Base-by-base conservation (phyloP, 306 rosid species). In the Vicia faba region DNA sequence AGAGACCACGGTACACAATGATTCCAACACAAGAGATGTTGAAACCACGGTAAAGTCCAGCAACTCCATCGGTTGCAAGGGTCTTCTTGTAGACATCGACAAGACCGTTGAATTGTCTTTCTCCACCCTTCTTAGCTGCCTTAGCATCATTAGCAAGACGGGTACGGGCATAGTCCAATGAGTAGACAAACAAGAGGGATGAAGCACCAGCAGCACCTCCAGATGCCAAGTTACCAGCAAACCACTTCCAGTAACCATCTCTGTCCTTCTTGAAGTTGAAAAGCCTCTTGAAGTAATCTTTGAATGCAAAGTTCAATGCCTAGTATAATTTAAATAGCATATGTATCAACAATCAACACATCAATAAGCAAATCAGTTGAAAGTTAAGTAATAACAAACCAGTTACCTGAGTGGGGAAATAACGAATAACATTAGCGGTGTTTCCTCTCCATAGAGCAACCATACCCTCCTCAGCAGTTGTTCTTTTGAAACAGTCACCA, bases 131-230 rank as follows among this genome's bases (percentile, higher is more conserved):
- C 86, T 91, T 88, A 36, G 97, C 92, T 72, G 96, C 90, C 85
- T 91, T 91, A 0, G 96, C 26, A 70, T 91, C 96, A 61, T 86
- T 91, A 55, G 97, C 87, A 70, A 91, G 81, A 72, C 97, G 96
- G 8, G 97, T 88, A 69, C 97, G 90, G 5, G 92, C 97, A 77
- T 91, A 91, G 36, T 91, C 97, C 19, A 91, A 83, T 5, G 95
- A 91, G 84, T 86, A 91, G 14, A 86, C 95, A 74, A 91, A 88
- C 19, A 91, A 31, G 61, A 86, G 92, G 29, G 92, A 91, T n/a
- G 95, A 91, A 41, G 95, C 92, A 69, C 97, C 95, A 65, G 95
- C 97, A 14, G 96, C 96, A 79, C 91, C 92, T 48, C 97, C 93
- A 5, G 93, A 91, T 10, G 73, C 97, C 87, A 91, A 78, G 85